Conservation (phyloP, 108 stramenopile species). For the Conticribra guillardii region DNA sequence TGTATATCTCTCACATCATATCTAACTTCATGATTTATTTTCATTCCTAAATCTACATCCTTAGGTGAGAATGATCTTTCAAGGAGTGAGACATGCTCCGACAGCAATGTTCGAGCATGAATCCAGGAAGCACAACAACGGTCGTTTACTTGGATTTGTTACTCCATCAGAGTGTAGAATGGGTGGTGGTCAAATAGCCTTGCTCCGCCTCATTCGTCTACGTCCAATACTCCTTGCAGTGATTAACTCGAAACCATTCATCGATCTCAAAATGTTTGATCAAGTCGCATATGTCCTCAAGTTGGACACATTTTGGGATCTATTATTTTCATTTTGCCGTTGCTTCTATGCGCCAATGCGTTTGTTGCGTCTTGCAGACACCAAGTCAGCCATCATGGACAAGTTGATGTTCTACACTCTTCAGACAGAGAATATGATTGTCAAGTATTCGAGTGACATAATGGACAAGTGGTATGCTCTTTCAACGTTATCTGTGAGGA, state of each 20-base stretch:
- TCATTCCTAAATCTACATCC: too few species aligned
- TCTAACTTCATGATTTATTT: too few species aligned
- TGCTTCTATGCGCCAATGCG: constrained; percentile 13
- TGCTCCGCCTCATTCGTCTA: not conserved
- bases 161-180: constrained; percentile 16
- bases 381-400: constrained; percentile 5
- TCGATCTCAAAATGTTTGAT: constrained; percentile 2
- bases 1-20: too few species aligned
- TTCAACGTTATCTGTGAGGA: not conserved
- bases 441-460: not conserved
- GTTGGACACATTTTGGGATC: constrained; percentile 8
- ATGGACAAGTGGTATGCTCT: not conserved
- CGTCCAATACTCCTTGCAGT: not conserved
- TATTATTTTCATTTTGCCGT: constrained; percentile 8
- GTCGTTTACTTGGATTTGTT: not conserved
- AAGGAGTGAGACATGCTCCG: not conserved
- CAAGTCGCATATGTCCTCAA: not conserved
- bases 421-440: constrained; percentile 9
- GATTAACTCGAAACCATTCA: constrained; percentile 6
- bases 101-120: constrained; percentile 6
- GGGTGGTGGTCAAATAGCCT: not conserved
- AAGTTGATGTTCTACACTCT: constrained; percentile 8
- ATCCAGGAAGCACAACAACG: not conserved
- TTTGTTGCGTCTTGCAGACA: constrained; percentile 6
- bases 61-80: constrained; percentile 1